Base-by-base conservation (phyloP, 2,329 filamentous ascomycete genomes). In the Colletotrichum sp. region DNA sequence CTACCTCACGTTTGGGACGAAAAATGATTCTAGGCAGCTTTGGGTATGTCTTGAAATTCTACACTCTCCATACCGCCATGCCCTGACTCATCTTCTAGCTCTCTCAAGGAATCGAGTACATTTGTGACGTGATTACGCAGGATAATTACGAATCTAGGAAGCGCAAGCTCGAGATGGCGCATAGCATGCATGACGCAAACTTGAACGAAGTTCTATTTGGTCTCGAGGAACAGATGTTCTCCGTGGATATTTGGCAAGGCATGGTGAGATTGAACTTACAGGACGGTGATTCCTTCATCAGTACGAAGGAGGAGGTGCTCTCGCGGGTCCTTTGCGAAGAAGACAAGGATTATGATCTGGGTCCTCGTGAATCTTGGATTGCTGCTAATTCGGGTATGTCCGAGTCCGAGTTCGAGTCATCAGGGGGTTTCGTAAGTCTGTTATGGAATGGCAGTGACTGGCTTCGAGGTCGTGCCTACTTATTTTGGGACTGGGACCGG, bases 41-140 rank as follows among this genome's bases (percentile, higher is more conserved):
- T 44, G 39, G 39, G 39, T 44, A 11, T 0, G 19, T 12, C 0
- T 44, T n/a, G 0, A n/a, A 5, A 44, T 0, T n/a, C 5, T 44
- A 44, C 39, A 44, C 1, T n/a, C 39, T n/a, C 5, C 16, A 44
- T 44, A 19, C 16, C 39, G 16, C 39, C 19, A 2, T 11, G 39
- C 39, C 8, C 36, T 39, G 9, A 44, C 39, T 44, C 16, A n/a
- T n/a, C 9, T 9, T n/a, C 39, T 1, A 44, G 39, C 9, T n/a
- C 39, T n/a, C 39, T 44, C 39, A 44, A n/a, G 19, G 39, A 12
- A 3, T 44, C 39, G 39, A 44, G 19, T n/a, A 44, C 9, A 44
- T 44, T 44, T 1, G 0, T 2, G 19, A 44, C 19, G 8, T 44
- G 16, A 19, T 0, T 0, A 44, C 0, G 19, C 16, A n/a, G 9